These are phyloP conservation scores for Solanum ossicruentum DNA, from an alignment of 257 asterid species.

Conservation along the genomic window DNA sequence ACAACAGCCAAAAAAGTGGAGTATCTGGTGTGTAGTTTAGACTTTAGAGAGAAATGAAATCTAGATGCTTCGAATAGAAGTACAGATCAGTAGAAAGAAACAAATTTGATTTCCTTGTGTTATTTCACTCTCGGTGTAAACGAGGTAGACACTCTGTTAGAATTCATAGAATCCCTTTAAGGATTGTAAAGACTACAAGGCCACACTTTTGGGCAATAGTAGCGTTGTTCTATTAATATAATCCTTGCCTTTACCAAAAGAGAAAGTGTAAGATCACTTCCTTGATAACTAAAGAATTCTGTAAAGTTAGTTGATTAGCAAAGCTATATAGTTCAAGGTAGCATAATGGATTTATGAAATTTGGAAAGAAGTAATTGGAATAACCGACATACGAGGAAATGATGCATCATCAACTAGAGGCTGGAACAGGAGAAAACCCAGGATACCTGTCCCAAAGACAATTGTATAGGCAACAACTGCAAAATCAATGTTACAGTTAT, in stretches of 20 bases:
- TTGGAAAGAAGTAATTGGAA: not conserved
- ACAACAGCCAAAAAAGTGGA: not conserved
- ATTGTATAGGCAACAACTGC: slow-evolving; percentile 19
- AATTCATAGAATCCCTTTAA: not conserved
- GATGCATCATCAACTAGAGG: slow-evolving; percentile 12
- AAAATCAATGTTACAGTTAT: not conserved
- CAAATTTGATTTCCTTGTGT: not conserved
- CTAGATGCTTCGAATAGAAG: not conserved
- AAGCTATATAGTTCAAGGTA: not conserved
- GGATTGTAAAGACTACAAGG: not conserved
- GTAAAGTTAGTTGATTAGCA: not conserved
- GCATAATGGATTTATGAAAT: not conserved
- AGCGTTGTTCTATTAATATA: not conserved
- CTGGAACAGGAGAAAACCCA: slow-evolving; percentile 10
- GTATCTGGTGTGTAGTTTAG: not conserved
- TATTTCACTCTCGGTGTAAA: not conserved
- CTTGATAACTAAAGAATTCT: not conserved
- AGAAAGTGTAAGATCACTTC: not conserved
- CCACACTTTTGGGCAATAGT: not conserved
- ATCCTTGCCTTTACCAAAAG: not conserved
- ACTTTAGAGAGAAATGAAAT: not conserved
- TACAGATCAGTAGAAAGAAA: not conserved
- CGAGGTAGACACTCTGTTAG: not conserved
- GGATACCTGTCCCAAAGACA: slow-evolving; percentile 22
- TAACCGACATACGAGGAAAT: slow-evolving; percentile 20